These are phyloP conservation scores for Pseudocercospora pini-densiflorae DNA, from an alignment of 2,329 filamentous ascomycete genomes.

Conservation along the genomic window DNA sequence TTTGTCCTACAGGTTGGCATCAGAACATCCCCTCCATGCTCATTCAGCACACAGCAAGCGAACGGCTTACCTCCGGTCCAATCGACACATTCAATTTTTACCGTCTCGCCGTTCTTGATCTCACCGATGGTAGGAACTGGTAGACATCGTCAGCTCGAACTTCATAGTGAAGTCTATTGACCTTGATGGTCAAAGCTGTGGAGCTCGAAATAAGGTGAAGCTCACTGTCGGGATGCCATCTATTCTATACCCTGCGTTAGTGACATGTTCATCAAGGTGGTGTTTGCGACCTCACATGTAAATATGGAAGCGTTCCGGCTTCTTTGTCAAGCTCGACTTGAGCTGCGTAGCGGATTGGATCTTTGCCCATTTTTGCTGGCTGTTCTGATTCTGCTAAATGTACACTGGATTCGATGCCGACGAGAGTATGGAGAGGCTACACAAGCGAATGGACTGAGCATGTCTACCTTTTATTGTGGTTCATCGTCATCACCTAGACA, in stretches of 20 bases:
- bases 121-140: conserved; percentile 74
- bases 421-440: background rate
- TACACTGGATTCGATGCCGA: background rate
- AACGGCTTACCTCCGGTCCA: too few relatives aligned
- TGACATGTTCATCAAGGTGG: conserved; percentile 16
- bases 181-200: conserved; percentile 10
- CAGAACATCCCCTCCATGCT: too few relatives aligned
- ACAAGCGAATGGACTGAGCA: background rate
- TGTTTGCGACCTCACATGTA: conserved; percentile 29
- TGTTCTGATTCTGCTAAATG: conserved; percentile 2
- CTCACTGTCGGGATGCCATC: conserved; percentile 90
- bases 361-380: conserved; percentile 49
- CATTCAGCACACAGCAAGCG: too few relatives aligned
- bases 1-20: too few relatives aligned
- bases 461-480: conserved; percentile 9
- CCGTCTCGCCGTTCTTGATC: conserved; percentile 82
- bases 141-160: background rate
- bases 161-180: background rate
- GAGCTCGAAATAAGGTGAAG: conserved; percentile 8
- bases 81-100: conserved; percentile 93
- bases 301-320: conserved; percentile 66
- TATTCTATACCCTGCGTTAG: conserved; percentile 62
- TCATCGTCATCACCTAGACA: conserved; percentile 1
- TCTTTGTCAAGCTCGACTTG: conserved; percentile 75
- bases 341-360: conserved; percentile 70